phyloP scores from a whole-genome alignment of 2,329 filamentous ascomycete species.

The Clonostachys chloroleuca region DNA sequence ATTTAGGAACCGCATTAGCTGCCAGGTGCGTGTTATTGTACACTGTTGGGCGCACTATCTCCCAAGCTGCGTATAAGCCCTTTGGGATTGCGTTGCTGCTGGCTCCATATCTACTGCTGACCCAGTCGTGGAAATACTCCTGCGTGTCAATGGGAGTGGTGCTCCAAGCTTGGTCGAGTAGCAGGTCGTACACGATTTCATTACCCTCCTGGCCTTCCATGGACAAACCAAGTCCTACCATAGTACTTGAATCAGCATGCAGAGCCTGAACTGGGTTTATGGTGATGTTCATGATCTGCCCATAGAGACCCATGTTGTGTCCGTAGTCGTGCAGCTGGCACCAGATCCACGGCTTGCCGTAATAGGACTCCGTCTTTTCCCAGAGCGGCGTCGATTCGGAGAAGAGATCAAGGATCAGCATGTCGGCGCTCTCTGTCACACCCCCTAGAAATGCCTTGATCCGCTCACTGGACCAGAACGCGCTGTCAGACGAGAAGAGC shows the following conservation, averaged over 20 bases:
- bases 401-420: not conserved
- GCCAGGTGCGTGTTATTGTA: not conserved
- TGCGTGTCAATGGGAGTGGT: slow-evolving; percentile 31
- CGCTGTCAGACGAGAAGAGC: slow-evolving; percentile 37
- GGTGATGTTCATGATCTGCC: slow-evolving; percentile 43
- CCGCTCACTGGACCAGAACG: slow-evolving; percentile 35
- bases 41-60: not conserved
- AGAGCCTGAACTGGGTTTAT: slow-evolving; percentile 38
- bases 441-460: not conserved
- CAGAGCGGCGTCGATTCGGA: slow-evolving; percentile 42
- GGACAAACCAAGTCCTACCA: slow-evolving; percentile 42
- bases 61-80: not conserved
- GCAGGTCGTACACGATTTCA: slow-evolving; percentile 44
- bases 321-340: slow-evolving; percentile 46
- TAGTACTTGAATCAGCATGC: slow-evolving; percentile 22
- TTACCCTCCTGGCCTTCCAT: slow-evolving; percentile 48
- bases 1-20: not conserved
- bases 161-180: slow-evolving; percentile 47
- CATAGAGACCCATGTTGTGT: slow-evolving; percentile 42
- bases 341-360: slow-evolving; percentile 50
- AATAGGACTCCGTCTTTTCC: slow-evolving; percentile 42
- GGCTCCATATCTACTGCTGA: slow-evolving; percentile 28
- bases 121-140: slow-evolving; percentile 41
- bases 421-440: not conserved
- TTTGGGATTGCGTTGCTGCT: not conserved